These are phyloP conservation scores for Orbilia ellipsospora DNA, from an alignment of 2,329 filamentous ascomycete genomes.

Conservation along the genomic window DNA sequence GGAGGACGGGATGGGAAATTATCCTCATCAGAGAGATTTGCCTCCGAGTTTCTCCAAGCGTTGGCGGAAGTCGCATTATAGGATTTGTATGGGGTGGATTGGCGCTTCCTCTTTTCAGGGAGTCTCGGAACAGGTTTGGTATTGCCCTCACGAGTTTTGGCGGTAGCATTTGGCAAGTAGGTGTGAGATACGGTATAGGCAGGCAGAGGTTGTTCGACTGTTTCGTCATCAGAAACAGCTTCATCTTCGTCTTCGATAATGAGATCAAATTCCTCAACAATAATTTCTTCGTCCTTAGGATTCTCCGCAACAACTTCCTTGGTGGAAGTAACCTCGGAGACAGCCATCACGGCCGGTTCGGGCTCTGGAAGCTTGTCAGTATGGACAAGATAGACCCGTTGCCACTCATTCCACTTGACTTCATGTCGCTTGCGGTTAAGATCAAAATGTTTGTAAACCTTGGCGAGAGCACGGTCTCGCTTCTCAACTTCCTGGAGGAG, in stretches of 20 bases:
- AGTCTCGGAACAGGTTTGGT: not conserved
- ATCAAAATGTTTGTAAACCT: slow-evolving; percentile 35
- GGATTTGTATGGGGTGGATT: not conserved
- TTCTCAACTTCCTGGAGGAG: slow-evolving; percentile 40
- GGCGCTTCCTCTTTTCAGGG: slow-evolving; percentile 9
- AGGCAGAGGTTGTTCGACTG: not conserved
- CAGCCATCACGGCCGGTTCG: not conserved
- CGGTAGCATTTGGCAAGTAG: slow-evolving; percentile 25
- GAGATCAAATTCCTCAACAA: slow-evolving; percentile 23
- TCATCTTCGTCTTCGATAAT: slow-evolving; percentile 20
- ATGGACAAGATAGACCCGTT: slow-evolving; percentile 31
- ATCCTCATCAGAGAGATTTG: slow-evolving; percentile 46
- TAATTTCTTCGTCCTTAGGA: slow-evolving; percentile 1
- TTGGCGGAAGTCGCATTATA: slow-evolving; percentile 7
- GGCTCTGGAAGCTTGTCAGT: slow-evolving; percentile 5
- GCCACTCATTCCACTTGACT: slow-evolving; percentile 37
- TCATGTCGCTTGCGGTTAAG: slow-evolving; percentile 44
- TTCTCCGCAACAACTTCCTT: not conserved
- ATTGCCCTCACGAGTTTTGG: slow-evolving; percentile 1
- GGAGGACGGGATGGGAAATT: slow-evolving; percentile 39
- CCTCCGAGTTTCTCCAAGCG: slow-evolving; percentile 28
- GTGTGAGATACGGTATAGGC: slow-evolving; percentile 22
- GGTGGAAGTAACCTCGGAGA: too few relatives aligned
- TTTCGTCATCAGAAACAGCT: not conserved
- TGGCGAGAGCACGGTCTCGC: slow-evolving; percentile 38